Percentiles rank a stretch among this genome's conserved stretches.
Conservation (phyloP, 345 rosid genomes). For the Schrenkiella parvula region DNA sequence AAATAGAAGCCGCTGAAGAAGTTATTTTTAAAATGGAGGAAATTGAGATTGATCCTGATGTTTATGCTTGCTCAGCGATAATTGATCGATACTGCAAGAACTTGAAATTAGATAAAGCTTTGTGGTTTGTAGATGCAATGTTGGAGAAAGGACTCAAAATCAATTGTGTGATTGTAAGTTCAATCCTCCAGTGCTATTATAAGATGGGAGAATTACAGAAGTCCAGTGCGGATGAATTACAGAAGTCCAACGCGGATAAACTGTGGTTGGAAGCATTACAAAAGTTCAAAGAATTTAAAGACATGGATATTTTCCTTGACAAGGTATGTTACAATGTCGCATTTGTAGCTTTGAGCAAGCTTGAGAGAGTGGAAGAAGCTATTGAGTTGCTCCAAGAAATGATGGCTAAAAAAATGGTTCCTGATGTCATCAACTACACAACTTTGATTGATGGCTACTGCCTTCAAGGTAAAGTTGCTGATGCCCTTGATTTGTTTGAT, state of each 20-base stretch:
- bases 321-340: slow-evolving; percentile 51
- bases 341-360: slow-evolving; percentile 56
- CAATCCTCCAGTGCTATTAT: slow-evolving; percentile 56
- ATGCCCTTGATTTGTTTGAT: slow-evolving; percentile 47
- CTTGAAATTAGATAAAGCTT: slow-evolving; percentile 44
- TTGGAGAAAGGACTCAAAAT: slow-evolving; percentile 44
- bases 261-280: neutral
- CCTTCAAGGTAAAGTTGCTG: slow-evolving; percentile 38
- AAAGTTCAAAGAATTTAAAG: slow-evolving; percentile 24
- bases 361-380: slow-evolving; percentile 58
- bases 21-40: slow-evolving; percentile 48
- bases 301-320: slow-evolving; percentile 47
- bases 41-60: slow-evolving; percentile 45
- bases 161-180: slow-evolving; percentile 52
- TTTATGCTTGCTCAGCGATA: slow-evolving; percentile 38
- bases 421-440: slow-evolving; percentile 64
- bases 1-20: slow-evolving; percentile 47
- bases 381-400: slow-evolving; percentile 48
- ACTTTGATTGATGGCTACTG: slow-evolving; percentile 66
- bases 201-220: slow-evolving; percentile 18
- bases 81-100: slow-evolving; percentile 47
- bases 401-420: slow-evolving; percentile 43
- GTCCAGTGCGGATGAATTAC: neutral
- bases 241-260: neutral
- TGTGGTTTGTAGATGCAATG: slow-evolving; percentile 45